These are phyloP conservation scores for Kurtzmaniella quercitrusa DNA, from an alignment of 1,139 yeast genomes.

Conservation along the genomic window DNA sequence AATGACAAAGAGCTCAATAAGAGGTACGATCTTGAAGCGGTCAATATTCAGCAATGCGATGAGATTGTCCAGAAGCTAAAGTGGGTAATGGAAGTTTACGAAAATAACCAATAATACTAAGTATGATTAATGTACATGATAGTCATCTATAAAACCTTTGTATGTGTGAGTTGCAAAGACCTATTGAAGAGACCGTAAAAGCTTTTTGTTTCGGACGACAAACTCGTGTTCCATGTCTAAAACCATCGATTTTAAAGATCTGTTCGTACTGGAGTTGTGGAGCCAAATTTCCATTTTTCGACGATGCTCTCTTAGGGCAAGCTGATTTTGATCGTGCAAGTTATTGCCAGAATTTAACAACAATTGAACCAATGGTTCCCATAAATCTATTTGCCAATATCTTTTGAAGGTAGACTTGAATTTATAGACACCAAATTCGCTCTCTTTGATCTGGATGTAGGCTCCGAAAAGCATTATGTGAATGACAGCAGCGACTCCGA, in stretches of 20 bases:
- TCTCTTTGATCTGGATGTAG: constrained; percentile 44
- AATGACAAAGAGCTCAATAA: constrained; percentile 37
- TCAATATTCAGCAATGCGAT: constrained; percentile 54
- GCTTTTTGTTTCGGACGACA: neutral
- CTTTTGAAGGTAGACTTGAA: constrained; percentile 54
- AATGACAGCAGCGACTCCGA: constrained; percentile 73
- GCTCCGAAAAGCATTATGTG: constrained; percentile 72
- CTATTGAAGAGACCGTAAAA: constrained; percentile 5
- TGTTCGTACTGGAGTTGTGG: constrained; percentile 18
- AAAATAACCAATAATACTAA: constrained; percentile 6
- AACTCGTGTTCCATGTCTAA: constrained; percentile 4
- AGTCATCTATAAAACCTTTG: no score
- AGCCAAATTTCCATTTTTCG: constrained; percentile 43
- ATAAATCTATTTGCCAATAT: constrained; percentile 71
- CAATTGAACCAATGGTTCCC: constrained; percentile 65
- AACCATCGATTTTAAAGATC: constrained; percentile 6
- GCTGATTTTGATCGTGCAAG: constrained; percentile 9
- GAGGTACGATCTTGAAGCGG: constrained; percentile 84
- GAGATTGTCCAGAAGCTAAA: constrained; percentile 72
- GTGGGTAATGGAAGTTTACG: constrained; percentile 50
- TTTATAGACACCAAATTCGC: constrained; percentile 23
- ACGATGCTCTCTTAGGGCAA: constrained; percentile 33
- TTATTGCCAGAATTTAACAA: constrained; percentile 55
- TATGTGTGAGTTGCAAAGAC: no score
- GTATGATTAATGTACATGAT: neutral